A percentile compares a stretch with the other conserved stretches of the same genome.
Evolutionary conservation across 1,139 yeast genomes (phyloP).

Genomic region (Candida mesenterica): DNA sequence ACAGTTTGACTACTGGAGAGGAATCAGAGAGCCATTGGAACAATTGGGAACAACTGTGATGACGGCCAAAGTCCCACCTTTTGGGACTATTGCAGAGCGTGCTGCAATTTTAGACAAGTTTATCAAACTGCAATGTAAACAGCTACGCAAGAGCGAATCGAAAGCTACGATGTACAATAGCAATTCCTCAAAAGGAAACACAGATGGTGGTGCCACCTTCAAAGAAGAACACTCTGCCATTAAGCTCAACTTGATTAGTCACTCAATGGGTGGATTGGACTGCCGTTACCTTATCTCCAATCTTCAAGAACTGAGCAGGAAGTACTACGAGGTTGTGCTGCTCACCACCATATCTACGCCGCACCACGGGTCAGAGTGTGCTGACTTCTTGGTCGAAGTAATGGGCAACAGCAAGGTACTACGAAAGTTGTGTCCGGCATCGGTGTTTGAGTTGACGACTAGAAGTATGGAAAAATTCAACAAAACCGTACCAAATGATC

Average conservation of each 20-base stretch:
- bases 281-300: slow-evolving; percentile 70
- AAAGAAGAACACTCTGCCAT: slow-evolving; percentile 28
- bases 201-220: slow-evolving; percentile 7
- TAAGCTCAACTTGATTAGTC: slow-evolving; percentile 77
- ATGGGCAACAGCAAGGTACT: slow-evolving; percentile 16
- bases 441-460: slow-evolving; percentile 61
- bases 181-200: neutral
- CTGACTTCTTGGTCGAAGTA: slow-evolving; percentile 57
- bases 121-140: slow-evolving; percentile 43
- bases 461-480: slow-evolving; percentile 54
- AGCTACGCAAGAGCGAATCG: slow-evolving; percentile 26
- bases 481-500: slow-evolving; percentile 48
- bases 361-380: slow-evolving; percentile 82
- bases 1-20: slow-evolving; percentile 75
- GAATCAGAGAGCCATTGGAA: slow-evolving; percentile 63
- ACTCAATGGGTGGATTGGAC: slow-evolving; percentile 94
- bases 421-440: slow-evolving; percentile 38
- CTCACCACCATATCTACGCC: slow-evolving; percentile 87
- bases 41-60: slow-evolving; percentile 64
- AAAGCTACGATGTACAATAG: slow-evolving; percentile 31
- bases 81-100: slow-evolving; percentile 70
- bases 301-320: slow-evolving; percentile 30
- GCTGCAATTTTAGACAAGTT: slow-evolving; percentile 58
- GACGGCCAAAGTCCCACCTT: slow-evolving; percentile 79
- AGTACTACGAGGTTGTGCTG: slow-evolving; percentile 58